Conservation (phyloP, 768 basidiomycete genomes). For the Tulasnella sp. region DNA sequence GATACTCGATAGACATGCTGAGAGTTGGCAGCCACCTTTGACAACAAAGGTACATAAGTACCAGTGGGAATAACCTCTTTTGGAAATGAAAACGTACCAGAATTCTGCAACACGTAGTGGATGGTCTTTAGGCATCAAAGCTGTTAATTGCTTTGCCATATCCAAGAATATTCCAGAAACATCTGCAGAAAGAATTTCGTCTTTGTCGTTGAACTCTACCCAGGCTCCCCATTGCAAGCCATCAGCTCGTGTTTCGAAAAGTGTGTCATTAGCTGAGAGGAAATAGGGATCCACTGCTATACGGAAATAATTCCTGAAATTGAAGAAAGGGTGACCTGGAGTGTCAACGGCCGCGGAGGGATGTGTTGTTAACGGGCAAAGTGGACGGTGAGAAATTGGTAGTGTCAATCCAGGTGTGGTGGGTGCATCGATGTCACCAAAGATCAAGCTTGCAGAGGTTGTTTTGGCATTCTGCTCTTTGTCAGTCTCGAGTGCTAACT, state of each 20-base stretch:
- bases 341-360: too few relatives aligned
- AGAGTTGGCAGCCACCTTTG: constrained; percentile 4
- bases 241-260: background rate
- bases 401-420: background rate
- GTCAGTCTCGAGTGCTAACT: background rate
- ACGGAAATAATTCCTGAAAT: background rate
- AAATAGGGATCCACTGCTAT: background rate
- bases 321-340: too few relatives aligned
- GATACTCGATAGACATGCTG: constrained; percentile 4
- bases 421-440: background rate
- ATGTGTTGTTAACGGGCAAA: too few relatives aligned
- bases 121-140: background rate
- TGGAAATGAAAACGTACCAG: background rate
- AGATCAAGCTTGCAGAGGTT: background rate
- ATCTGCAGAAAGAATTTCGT: background rate
- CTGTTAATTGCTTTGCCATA: background rate
- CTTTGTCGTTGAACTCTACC: background rate
- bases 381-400: too few relatives aligned
- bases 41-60: too few relatives aligned
- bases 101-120: background rate
- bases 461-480: background rate
- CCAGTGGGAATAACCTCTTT: background rate
- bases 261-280: background rate
- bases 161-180: background rate
- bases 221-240: background rate